Percentiles rank a stretch among this genome's conserved stretches.
Conservation (phyloP, 2,329 filamentous ascomycete species). For the Fusarium nygamai region DNA sequence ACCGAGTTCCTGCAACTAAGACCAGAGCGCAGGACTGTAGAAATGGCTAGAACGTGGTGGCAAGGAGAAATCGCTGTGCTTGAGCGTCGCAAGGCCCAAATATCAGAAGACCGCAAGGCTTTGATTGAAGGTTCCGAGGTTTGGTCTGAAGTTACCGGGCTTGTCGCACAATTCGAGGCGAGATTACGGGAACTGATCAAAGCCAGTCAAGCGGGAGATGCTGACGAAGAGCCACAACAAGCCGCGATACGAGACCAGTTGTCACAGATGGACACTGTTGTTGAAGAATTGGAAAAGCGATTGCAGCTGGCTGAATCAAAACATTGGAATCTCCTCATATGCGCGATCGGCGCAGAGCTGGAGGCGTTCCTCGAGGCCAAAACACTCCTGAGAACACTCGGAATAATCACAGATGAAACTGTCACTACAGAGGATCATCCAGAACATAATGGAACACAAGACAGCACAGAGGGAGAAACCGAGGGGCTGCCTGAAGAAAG, state of each 20-base stretch:
- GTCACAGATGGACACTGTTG: constrained; percentile 64
- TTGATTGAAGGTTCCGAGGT: constrained; percentile 73
- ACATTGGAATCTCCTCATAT: constrained; percentile 79
- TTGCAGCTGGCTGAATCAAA: constrained; percentile 66
- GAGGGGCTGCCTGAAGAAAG: constrained; percentile 20
- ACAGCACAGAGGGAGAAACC: neutral
- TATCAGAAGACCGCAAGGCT: constrained; percentile 70
- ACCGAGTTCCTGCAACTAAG: constrained; percentile 69
- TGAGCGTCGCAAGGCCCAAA: constrained; percentile 62
- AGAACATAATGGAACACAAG: neutral
- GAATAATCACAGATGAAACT: constrained; percentile 5
- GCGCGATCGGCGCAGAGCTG: constrained; percentile 78
- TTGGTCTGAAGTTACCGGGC: constrained; percentile 70
- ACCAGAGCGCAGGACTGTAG: constrained; percentile 71
- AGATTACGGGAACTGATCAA: constrained; percentile 67
- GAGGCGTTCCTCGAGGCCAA: constrained; percentile 72
- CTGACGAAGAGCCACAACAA: constrained; percentile 48
- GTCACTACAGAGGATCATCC: constrained; percentile 6
- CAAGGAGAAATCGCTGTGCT: constrained; percentile 68
- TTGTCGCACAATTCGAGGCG: constrained; percentile 73
- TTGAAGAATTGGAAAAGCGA: constrained; percentile 64
- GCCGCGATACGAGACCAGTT: constrained; percentile 59
- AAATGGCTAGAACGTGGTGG: constrained; percentile 79
- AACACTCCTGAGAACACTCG: constrained; percentile 57
- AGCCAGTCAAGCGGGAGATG: constrained; percentile 41